phyloP scores from a whole-genome alignment of 1,284 basidiomycete species.

The Takashimella tepidaria region DNA sequence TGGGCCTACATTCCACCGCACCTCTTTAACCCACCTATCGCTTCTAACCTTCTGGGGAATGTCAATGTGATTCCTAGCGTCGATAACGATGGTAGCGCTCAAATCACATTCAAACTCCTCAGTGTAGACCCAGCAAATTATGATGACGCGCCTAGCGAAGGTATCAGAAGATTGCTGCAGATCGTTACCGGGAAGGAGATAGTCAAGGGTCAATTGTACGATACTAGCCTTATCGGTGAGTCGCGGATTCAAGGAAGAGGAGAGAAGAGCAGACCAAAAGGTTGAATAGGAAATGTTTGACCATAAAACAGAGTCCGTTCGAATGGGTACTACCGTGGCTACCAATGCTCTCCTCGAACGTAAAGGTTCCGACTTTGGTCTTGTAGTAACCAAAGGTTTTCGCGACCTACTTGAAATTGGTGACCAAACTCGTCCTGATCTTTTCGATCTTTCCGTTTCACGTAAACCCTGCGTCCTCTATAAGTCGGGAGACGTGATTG shows the following conservation, averaged over 20 bases:
- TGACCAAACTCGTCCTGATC: slow-evolving; percentile 45
- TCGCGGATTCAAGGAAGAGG: no score
- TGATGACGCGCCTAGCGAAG: slow-evolving; percentile 47
- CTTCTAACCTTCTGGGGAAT: slow-evolving; percentile 17
- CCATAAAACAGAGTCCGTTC: slow-evolving; percentile 27
- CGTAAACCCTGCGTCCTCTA: slow-evolving; percentile 46
- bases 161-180: slow-evolving; percentile 44
- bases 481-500: slow-evolving; percentile 16
- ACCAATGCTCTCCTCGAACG: slow-evolving; percentile 49
- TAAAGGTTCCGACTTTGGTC: slow-evolving; percentile 31
- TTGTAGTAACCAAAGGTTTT: slow-evolving; percentile 46
- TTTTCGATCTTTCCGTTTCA: slow-evolving; percentile 46
- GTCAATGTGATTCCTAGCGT: slow-evolving; percentile 18
- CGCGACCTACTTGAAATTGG: slow-evolving; percentile 47
- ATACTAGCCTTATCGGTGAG: slow-evolving; percentile 29
- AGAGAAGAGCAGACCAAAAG: no score
- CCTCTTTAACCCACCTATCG: slow-evolving; percentile 9
- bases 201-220: slow-evolving; percentile 38
- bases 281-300: no score
- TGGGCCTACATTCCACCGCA: slow-evolving; percentile 23
- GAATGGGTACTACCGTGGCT: slow-evolving; percentile 47
- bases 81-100: slow-evolving; percentile 7
- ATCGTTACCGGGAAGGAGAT: slow-evolving; percentile 29
- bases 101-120: slow-evolving; percentile 47
- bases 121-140: slow-evolving; percentile 48